Evolutionary conservation across 2,329 filamentous ascomycete genomes (phyloP), one percentile per base, ranked within the genome.

Genomic region (Malbranchea zuffiana): DNA sequence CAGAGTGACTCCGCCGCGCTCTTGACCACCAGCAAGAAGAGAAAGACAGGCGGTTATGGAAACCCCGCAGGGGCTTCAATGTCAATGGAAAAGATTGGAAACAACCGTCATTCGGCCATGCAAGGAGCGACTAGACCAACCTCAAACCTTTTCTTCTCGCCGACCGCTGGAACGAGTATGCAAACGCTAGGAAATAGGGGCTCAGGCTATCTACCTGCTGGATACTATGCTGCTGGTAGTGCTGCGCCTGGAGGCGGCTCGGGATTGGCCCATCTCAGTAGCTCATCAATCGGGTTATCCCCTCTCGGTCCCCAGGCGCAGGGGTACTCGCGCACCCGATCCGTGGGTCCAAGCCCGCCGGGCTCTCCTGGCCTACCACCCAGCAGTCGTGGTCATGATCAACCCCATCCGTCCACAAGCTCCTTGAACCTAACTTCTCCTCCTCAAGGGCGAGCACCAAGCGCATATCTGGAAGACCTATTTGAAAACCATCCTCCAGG

Each of bases 121-220:
- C 52, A 47, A 37, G 54, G 50, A 45, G 51, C 52, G 38, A 63
- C 63, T 34, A 75, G 71, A 17, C 75, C 69, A 7, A 81, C 74
- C 52, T 75, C 75, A 24, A 83, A 80, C 44, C 69, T 96, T 11
- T 98, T 98, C 72, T 98, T 94, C 67, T 94, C 86, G 5, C 90
- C 90, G 0, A 96, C 90, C 0, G 87, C 87, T 1, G 75, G 74
- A 25, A 64, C 73, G 5, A 67, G 68, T 40, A 66, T 64, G 43
- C 62, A 68, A 25, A 63, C 62, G 30, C 74, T 74, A 48, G 53
- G 53, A n/a, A 73, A 73, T 45, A 79, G 87, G 36, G 75, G 74
- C 41, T 93, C 84, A n/a, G 55, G 43, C 19, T 93, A 88, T 55
- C 69, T 95, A 13, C 88, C 88, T 11, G 80, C 88, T 3, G 88